phyloP scores from a whole-genome alignment of 2,329 filamentous ascomycete genomes.

The Talaromyces albobiverticillius region DNA sequence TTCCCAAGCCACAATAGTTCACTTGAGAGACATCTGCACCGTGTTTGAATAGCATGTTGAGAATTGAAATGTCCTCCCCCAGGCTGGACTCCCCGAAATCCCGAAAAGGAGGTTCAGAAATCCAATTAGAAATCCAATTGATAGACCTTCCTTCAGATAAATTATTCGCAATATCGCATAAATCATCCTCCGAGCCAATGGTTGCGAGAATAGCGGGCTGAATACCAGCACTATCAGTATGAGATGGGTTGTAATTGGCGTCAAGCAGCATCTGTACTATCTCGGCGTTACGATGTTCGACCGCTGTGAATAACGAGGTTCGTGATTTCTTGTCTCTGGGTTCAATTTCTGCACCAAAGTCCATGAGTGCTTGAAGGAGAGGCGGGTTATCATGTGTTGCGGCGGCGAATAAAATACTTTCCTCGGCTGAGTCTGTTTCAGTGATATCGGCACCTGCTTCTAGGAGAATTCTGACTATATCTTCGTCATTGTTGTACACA shows the following conservation, averaged over 20 bases:
- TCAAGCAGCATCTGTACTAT: not conserved
- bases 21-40: not conserved
- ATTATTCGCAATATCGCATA: too few relatives aligned
- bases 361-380: not conserved
- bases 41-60: not conserved
- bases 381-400: fast-evolving
- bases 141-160: too few relatives aligned
- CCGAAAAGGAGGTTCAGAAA: too few relatives aligned
- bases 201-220: not conserved
- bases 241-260: not conserved
- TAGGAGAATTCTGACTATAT: not conserved
- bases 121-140: too few relatives aligned
- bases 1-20: not conserved
- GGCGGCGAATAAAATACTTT: not conserved
- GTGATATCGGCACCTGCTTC: not conserved
- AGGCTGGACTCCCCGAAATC: too few relatives aligned
- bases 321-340: not conserved
- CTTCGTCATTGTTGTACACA: not conserved
- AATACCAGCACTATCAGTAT: not conserved
- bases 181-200: not conserved
- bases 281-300: not conserved
- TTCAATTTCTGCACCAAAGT: not conserved
- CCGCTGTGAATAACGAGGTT: not conserved
- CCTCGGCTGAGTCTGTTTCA: not conserved
- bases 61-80: not conserved